phyloP scores from a whole-genome alignment of 306 rosid species.

The Lotus japonicus region DNA sequence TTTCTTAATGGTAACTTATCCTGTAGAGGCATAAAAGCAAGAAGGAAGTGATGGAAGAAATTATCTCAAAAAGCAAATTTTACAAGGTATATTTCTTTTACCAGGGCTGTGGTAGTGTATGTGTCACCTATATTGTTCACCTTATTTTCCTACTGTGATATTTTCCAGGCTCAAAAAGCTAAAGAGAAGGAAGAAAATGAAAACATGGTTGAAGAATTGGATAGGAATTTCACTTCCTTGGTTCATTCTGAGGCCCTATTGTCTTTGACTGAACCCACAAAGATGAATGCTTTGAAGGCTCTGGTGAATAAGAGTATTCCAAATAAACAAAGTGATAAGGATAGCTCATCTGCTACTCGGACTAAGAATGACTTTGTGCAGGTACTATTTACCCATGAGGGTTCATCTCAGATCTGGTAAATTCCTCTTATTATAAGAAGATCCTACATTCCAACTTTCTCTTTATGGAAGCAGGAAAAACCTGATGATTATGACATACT shows the following conservation, averaged over 20 bases:
- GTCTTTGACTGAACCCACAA: conserved; percentile 56
- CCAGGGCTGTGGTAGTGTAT: neutral
- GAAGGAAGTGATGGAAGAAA: conserved; percentile 83
- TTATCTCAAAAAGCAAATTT: conserved; percentile 75
- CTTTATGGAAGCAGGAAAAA: conserved; percentile 59
- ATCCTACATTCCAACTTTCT: conserved; percentile 15
- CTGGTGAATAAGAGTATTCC: conserved; percentile 47
- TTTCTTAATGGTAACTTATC: conserved; percentile 12
- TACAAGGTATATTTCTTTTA: conserved; percentile 43
- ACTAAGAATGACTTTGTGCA: conserved; percentile 25
- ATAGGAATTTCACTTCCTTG: conserved; percentile 52
- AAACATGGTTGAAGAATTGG: conserved; percentile 68
- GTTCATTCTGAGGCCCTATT: conserved; percentile 49
- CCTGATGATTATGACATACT: conserved; percentile 68
- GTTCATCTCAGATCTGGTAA: neutral
- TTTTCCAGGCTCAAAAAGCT: conserved; percentile 77
- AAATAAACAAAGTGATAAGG: conserved; percentile 38
- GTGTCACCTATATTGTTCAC: conserved; percentile 1
- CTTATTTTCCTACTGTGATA: neutral
- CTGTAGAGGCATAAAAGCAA: conserved; percentile 75
- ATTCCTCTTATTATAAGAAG: neutral
- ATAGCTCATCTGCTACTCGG: conserved; percentile 26
- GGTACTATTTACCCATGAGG: conserved; percentile 38
- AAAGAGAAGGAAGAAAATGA: conserved; percentile 81
- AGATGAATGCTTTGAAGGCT: conserved; percentile 66